Percentiles rank a stretch among this genome's conserved stretches.
Conservation (phyloP, 176 grass and related monocot species). For the Poa pratensis region DNA sequence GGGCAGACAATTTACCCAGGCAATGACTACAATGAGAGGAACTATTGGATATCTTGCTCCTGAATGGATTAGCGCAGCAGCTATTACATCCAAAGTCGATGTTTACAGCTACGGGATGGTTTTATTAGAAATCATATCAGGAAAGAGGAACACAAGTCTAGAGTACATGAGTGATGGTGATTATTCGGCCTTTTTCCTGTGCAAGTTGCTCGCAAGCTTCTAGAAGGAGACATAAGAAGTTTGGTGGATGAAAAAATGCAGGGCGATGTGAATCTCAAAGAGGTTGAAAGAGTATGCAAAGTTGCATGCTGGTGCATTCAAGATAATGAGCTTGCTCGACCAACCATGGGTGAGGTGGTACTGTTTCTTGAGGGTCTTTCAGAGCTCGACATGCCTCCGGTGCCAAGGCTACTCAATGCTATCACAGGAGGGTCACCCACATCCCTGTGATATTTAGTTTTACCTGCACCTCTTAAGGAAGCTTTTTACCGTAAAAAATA, state of each 20-base stretch:
- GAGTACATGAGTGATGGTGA: neutral
- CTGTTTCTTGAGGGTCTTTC: neutral
- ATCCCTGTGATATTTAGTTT: too few species aligned
- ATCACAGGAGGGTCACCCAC: neutral
- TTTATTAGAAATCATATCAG: neutral
- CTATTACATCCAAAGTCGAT: neutral
- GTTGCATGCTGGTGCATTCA: too few species aligned
- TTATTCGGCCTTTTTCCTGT: neutral
- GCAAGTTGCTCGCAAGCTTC: neutral
- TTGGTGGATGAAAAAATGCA: neutral
- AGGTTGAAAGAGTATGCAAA: too few species aligned
- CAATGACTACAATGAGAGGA: neutral
- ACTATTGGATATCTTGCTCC: neutral
- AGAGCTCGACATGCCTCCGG: neutral
- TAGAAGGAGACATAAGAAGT: neutral
- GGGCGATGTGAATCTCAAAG: neutral
- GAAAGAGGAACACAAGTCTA: neutral
- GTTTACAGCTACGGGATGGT: neutral
- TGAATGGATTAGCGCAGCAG: neutral
- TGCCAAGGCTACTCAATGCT: neutral
- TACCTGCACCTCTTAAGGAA: too few species aligned
- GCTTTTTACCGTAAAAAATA: too few species aligned
- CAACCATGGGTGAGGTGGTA: neutral
- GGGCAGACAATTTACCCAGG: slow-evolving; percentile 56
- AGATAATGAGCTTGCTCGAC: neutral